These are phyloP conservation scores for Boletus fagicola DNA, from an alignment of 768 basidiomycete genomes.

Conservation along the genomic window DNA sequence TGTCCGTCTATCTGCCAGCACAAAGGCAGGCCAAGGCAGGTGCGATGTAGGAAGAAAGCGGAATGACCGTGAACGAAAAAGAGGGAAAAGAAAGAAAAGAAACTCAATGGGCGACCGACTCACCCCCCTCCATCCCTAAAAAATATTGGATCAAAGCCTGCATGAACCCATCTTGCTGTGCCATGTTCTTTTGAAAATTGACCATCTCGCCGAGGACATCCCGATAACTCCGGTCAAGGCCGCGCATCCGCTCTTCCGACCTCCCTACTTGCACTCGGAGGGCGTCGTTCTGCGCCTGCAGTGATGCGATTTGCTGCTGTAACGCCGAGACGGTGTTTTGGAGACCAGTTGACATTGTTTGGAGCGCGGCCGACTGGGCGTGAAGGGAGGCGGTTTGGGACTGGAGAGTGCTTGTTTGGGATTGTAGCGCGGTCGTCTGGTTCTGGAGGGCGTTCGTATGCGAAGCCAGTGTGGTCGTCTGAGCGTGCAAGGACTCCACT, in stretches of 20 bases:
- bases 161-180: slow-evolving; percentile 82
- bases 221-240: slow-evolving; percentile 63
- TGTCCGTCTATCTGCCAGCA: background rate
- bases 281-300: slow-evolving; percentile 31
- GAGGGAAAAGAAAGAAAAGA: background rate
- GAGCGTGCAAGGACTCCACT: slow-evolving; percentile 27
- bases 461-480: slow-evolving; percentile 30
- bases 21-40: background rate
- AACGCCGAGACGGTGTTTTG: slow-evolving; percentile 27
- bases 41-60: background rate
- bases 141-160: slow-evolving; percentile 81
- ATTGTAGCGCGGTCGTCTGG: slow-evolving; percentile 29
- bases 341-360: slow-evolving; percentile 30
- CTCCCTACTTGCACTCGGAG: slow-evolving; percentile 31
- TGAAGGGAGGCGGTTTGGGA: slow-evolving; percentile 36
- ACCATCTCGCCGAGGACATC: slow-evolving; percentile 71
- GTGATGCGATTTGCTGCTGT: slow-evolving; percentile 30
- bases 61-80: background rate
- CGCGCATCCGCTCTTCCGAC: slow-evolving; percentile 53
- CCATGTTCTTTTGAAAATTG: slow-evolving; percentile 69
- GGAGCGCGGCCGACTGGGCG: slow-evolving; percentile 33
- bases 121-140: slow-evolving; percentile 64
- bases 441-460: slow-evolving; percentile 31
- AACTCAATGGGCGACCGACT: slow-evolving; percentile 28
- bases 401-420: slow-evolving; percentile 28